Evolutionary conservation across 2,329 filamentous ascomycete genomes (phyloP), one percentile per base, ranked within the genome.

Genomic region (Fonsecaea multimorphosa): DNA sequence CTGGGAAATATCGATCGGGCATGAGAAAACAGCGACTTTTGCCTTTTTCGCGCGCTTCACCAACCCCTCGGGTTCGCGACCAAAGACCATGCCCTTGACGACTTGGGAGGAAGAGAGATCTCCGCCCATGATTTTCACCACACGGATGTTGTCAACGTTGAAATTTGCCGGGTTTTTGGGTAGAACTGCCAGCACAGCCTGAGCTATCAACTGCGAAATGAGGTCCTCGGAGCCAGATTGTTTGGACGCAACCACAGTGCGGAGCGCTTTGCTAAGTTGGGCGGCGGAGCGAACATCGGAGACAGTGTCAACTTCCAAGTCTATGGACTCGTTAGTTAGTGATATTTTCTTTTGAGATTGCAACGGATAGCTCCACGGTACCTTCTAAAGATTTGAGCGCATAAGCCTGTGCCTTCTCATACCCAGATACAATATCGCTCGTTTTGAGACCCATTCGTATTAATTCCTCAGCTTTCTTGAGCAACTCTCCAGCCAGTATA

Each of bases 71-170:
- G 95, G 95, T 80, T 97, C 91, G 77, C 96, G 91, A 74, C 92
- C 90, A 77, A 99, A 98, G 59, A 99, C 96, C 95, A 99, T 99
- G 72, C 95, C 95, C 85, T 91, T 96, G 67, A 99, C 90, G 14
- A 99, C 94, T 72, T 88, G 89, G 78, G 93, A 97, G 83, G 99
- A 93, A 75, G 96, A 92, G 76, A 99, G 83, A 77, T 91, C 93
- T 71, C 95, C 94, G 73, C 95, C 95, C 94, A 99, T 98, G 75
- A 99, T 99, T 86, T 99, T 99, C 74, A 99, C 96, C 65, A 99
- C 96, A 67, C 95, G 91, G 74, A 99, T 90, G 79, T 99, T 99
- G 84, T 99, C 95, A 71, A 99, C 93, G 80, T 97, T 99, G 86
- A 99, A 99, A 82, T 96, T 93, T 77, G 86, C 82, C 24, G 95